Base-by-base conservation (phyloP, 345 rosid species). In the Mallotus nudiflorus region DNA sequence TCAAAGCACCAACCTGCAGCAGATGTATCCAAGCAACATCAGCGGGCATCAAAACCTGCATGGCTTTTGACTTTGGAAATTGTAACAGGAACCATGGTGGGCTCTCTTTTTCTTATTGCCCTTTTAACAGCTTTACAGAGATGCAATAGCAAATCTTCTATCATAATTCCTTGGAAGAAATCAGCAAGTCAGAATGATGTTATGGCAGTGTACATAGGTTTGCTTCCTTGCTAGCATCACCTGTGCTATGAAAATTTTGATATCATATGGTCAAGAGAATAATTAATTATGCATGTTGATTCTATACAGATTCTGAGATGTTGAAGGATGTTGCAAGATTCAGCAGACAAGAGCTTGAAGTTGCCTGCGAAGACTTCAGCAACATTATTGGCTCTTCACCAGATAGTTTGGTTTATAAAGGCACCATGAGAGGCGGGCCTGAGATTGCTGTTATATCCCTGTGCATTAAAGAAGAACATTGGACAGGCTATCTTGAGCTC, bases 321-420 rank as follows among this genome's bases (percentile, higher is more conserved):
- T 84, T 95, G 80, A 92, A 92, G 70, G 91, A 87, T 64, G 88
- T 96, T 12, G 76, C 66, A n/a, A 92, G 89, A 82, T 89, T 83
- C 76, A 84, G 91, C 71, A 91, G 96, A 80, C 97, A 88, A 82
- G 98, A 89, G 69, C 97, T 96, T 65, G 99, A 96, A 85, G 91
- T 89, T 62, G 98, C 99, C 42, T 96, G 98, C 75, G 99, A 96
- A 87, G 98, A 96, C 82, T 96, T 92, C 77, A 96, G 98, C 86
- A 96, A 96, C 77, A 91, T 96, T 58, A 92, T 96, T 59, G 99
- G 96, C 37, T 88, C 95, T 61, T 92, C 98, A 20, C 90, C 96
- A 1, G 98, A 96, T 80, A 88, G 97, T 82, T 79, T 88, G 79
- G 88, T 92, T 70, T 96, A 91, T 82, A 96, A 96, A 82, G 99